A percentile compares a stretch with the other conserved stretches of the same genome.
These are phyloP conservation scores for Coleophoma cylindrospora DNA, from an alignment of 2,329 filamentous ascomycete species.

Conservation along the genomic window DNA sequence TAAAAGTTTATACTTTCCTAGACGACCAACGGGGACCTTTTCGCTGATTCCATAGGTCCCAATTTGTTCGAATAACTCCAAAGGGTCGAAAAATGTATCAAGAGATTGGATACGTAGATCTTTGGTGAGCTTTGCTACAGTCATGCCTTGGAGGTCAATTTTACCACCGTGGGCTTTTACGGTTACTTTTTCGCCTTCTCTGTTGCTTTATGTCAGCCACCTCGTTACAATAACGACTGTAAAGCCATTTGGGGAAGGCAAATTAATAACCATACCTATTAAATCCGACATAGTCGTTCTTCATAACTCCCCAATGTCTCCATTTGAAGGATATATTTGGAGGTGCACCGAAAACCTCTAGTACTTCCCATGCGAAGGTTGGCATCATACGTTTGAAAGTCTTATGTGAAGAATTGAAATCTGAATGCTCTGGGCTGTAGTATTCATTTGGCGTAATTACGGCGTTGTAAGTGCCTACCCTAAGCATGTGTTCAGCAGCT, in stretches of 20 bases:
- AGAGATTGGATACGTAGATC: constrained; percentile 51
- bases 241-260: no score
- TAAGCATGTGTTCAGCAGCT: constrained; percentile 58
- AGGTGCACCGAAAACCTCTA: constrained; percentile 62
- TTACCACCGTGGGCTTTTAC: constrained; percentile 54
- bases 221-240: no score
- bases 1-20: constrained; percentile 10
- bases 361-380: constrained; percentile 65
- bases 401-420: constrained; percentile 62
- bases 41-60: constrained; percentile 33
- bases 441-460: constrained; percentile 59
- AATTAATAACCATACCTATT: constrained; percentile 47
- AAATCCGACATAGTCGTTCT: constrained; percentile 59
- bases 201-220: constrained; percentile 22
- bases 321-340: constrained; percentile 59
- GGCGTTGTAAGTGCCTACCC: constrained; percentile 67
- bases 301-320: constrained; percentile 65
- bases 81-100: constrained; percentile 61
- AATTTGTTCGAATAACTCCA: constrained; percentile 65
- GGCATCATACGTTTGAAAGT: constrained; percentile 72
- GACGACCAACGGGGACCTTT: constrained; percentile 1
- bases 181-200: constrained; percentile 57
- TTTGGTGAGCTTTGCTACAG: constrained; percentile 56
- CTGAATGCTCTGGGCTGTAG: constrained; percentile 56
- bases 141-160: constrained; percentile 61